Percentiles rank a stretch among this genome's conserved stretches.
Evolutionary conservation across 2,329 filamentous ascomycete genomes (phyloP).

Genomic region (Pseudocercospora fijiensis): DNA sequence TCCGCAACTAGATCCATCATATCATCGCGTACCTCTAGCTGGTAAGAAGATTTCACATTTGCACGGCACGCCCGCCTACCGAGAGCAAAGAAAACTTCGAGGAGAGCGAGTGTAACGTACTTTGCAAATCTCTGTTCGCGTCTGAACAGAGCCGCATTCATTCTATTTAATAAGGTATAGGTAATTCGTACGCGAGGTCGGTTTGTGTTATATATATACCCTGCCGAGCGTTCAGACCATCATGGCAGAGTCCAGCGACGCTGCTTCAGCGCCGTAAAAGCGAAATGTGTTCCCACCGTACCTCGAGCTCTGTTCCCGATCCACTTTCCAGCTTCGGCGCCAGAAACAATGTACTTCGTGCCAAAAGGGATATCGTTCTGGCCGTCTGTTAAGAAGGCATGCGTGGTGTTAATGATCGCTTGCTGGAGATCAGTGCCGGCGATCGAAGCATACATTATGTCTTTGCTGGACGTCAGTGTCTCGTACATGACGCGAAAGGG

Average conservation of each 20-base stretch:
- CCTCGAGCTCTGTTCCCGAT: conserved; percentile 29
- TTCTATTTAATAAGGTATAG: too few relatives aligned
- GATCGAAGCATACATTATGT: conserved; percentile 29
- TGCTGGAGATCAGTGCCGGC: conserved; percentile 22
- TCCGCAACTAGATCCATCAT: too few relatives aligned
- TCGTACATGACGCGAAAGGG: neutral
- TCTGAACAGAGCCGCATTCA: too few relatives aligned
- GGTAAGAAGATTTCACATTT: too few relatives aligned
- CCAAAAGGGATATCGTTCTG: conserved; percentile 32
- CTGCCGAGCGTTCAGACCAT: too few relatives aligned
- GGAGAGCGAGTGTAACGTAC: too few relatives aligned
- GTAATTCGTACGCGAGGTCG: too few relatives aligned
- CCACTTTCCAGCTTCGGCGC: conserved; percentile 26
- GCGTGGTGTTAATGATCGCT: conserved; percentile 27
- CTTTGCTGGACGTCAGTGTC: conserved; percentile 6
- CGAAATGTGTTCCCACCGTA: conserved; percentile 31
- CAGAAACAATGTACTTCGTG: conserved; percentile 31
- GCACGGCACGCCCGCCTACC: too few relatives aligned
- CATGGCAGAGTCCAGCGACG: conserved; percentile 22
- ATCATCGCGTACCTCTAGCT: too few relatives aligned
- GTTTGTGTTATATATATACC: too few relatives aligned
- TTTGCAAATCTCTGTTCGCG: too few relatives aligned
- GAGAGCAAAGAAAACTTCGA: too few relatives aligned
- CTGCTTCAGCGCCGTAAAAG: conserved; percentile 26
- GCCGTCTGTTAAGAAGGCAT: conserved; percentile 29